These are phyloP conservation scores for Caryopteris hybrid DNA, from an alignment of 305 asterid species.

Conservation along the genomic window DNA sequence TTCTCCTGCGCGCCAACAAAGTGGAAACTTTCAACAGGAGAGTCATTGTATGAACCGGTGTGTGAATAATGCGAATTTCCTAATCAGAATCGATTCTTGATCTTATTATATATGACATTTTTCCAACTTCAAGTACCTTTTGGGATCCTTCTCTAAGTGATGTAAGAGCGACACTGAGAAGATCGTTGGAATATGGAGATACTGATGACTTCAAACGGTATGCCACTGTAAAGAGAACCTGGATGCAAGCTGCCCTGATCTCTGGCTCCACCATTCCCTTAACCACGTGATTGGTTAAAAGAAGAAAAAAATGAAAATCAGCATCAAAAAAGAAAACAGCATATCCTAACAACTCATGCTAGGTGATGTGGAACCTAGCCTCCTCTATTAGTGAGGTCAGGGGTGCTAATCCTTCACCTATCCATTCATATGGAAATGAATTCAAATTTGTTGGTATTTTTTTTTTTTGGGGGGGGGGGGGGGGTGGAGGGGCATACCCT, in stretches of 20 bases:
- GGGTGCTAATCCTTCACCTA: too few species aligned
- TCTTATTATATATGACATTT: neutral
- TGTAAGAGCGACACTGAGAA: slow-evolving; percentile 47
- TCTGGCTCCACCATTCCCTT: slow-evolving; percentile 51
- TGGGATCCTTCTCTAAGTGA: slow-evolving; percentile 62
- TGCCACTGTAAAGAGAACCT: slow-evolving; percentile 66
- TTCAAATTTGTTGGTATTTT: too few species aligned
- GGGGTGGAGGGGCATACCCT: slow-evolving; percentile 21
- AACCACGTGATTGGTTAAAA: neutral
- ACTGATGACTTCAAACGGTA: slow-evolving; percentile 68
- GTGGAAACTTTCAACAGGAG: too few species aligned
- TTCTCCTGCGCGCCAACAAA: slow-evolving; percentile 79
- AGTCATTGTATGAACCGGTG: too few species aligned
- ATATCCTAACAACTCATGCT: too few species aligned
- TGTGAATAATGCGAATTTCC: neutral
- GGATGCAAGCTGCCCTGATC: slow-evolving; percentile 73
- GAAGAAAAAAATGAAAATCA: neutral
- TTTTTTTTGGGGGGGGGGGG: too few species aligned
- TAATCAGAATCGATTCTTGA: neutral
- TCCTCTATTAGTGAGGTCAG: too few species aligned
- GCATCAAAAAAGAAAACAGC: neutral
- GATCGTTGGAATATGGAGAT: slow-evolving; percentile 52
- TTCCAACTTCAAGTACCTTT: slow-evolving; percentile 42
- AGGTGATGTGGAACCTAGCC: too few species aligned
- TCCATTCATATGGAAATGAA: too few species aligned